Evolutionary conservation across 805 yeast genomes (phyloP).

Genomic region (Candida chauliodis): DNA sequence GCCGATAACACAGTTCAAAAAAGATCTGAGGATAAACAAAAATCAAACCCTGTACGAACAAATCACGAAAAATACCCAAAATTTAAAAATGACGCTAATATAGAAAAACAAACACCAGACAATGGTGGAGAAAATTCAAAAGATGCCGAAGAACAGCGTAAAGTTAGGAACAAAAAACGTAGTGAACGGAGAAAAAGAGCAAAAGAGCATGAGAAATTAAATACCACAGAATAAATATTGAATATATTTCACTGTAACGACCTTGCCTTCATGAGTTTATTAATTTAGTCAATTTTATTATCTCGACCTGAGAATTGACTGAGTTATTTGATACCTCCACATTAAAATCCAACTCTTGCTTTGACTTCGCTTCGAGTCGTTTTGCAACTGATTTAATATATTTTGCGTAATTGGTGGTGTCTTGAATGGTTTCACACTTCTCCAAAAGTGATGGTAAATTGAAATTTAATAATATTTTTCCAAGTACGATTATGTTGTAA

Average conservation of each 20-base stretch:
- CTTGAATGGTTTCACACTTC: background rate
- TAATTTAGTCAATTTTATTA: background rate
- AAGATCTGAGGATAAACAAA: too few species aligned
- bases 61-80: background rate
- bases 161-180: background rate
- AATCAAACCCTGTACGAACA: too few species aligned
- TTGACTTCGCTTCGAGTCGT: background rate
- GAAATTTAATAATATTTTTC: slow-evolving; percentile 13
- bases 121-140: background rate
- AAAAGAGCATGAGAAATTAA: too few species aligned
- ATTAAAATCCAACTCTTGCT: background rate
- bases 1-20: too few species aligned
- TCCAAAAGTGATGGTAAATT: background rate
- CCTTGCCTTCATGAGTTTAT: too few species aligned
- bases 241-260: background rate
- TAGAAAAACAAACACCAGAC: background rate
- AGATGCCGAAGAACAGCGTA: background rate
- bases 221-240: background rate
- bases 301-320: background rate
- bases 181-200: background rate
- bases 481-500: slow-evolving; percentile 16
- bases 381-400: background rate
- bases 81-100: background rate
- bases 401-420: background rate
- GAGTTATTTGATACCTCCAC: background rate